Evolutionary conservation across 768 basidiomycete genomes (phyloP).

Genomic region (Leccinum broughii): DNA sequence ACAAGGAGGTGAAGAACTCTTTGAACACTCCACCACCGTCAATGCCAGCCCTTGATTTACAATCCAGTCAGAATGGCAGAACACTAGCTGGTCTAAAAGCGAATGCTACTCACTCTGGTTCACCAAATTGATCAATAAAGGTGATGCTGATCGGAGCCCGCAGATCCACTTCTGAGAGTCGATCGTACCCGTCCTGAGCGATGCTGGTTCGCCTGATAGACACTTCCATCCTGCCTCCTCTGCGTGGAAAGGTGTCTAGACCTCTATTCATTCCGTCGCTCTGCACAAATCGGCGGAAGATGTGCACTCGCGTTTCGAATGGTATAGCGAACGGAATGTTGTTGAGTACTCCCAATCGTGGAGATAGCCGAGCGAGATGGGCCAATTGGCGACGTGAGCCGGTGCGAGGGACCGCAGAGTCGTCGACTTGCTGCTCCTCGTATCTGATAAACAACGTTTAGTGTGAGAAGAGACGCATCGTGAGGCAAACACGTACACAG

Average conservation of each 20-base stretch:
- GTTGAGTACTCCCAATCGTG: slow-evolving; percentile 86
- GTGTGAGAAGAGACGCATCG: neutral
- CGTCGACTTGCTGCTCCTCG: slow-evolving; percentile 61
- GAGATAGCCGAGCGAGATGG: slow-evolving; percentile 54
- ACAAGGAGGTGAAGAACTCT: slow-evolving; percentile 92
- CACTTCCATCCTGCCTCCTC: slow-evolving; percentile 24
- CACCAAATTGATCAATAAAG: slow-evolving; percentile 90
- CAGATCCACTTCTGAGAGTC: slow-evolving; percentile 72
- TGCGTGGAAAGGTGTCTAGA: slow-evolving; percentile 16
- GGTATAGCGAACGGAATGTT: slow-evolving; percentile 97
- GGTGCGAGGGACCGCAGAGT: slow-evolving; percentile 23
- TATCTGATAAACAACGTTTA: slow-evolving; percentile 39
- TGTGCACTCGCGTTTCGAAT: slow-evolving; percentile 85
- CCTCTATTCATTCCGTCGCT: slow-evolving; percentile 49
- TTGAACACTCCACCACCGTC: slow-evolving; percentile 98
- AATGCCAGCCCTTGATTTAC: slow-evolving; percentile 68
- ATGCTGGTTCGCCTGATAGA: slow-evolving; percentile 64
- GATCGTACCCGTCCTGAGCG: slow-evolving; percentile 90
- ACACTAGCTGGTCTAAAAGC: neutral
- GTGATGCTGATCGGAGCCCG: slow-evolving; percentile 84
- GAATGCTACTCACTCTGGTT: slow-evolving; percentile 64
- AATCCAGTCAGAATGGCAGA: slow-evolving; percentile 3
- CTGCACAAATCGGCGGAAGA: slow-evolving; percentile 82
- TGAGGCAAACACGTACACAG: slow-evolving; percentile 52
- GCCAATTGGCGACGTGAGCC: slow-evolving; percentile 71